Base-by-base conservation (phyloP, 495 filamentous ascomycete genomes). In the Amphirosellinia nigrospora region DNA sequence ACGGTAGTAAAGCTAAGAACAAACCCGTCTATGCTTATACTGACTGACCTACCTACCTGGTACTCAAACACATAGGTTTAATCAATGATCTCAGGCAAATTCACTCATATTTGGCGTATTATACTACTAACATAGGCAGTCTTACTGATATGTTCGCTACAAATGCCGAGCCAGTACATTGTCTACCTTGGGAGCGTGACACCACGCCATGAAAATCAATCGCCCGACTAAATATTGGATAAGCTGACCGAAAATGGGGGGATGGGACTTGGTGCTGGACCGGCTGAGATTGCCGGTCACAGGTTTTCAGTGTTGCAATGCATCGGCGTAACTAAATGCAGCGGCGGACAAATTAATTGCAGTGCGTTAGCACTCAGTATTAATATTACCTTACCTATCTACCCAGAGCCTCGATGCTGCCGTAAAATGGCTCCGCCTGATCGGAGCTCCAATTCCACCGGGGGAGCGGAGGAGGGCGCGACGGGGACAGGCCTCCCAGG, bases 231-330 rank as follows among this genome's bases (percentile, higher is more conserved):
- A 63, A 0, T 6, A 39, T 45, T 63, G 23, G 46, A 63, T 38
- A 46, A 26, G 36, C 36, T 64, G 13, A 64, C 61, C 43, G 61
- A 36, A 50, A 63, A 43, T 26, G 58, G 36, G 11, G 23, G 28
- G 21, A 30, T n/a, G 15, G 38, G 39, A 13, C 39, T 30, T 8
- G 26, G 1, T 16, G 28, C 28, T 45, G 32, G 13, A 23, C 26
- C 19, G 28, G 30, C 8, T 30, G 43, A 23, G 43, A 21, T 21
- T 50, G n/a, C 50, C 43, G 41, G 28, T 13, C 6, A 19, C 43
- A 26, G 30, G 46, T 32, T 53, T 16, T 30, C 8, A 26, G 34
- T 53, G 63, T 50, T 39, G 34, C 63, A 53, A 34, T 46, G 46
- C 63, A 53, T 65, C 21, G 63, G 26, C 61, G 61, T 52, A 13